These are phyloP conservation scores for Bodo saltans DNA, from an alignment of 78 protist genomes.

Conservation along the genomic window DNA sequence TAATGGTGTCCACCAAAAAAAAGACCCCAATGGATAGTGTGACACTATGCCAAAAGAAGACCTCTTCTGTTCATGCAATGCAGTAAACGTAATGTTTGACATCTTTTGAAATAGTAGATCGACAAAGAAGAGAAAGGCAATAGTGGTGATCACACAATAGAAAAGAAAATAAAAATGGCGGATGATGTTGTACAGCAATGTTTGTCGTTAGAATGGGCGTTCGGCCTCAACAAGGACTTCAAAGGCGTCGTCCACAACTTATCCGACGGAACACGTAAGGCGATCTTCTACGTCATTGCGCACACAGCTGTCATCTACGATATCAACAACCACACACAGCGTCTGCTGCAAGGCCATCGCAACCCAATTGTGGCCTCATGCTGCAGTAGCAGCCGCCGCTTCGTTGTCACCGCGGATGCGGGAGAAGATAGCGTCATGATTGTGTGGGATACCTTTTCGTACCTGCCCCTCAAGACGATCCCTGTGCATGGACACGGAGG, in stretches of 20 bases:
- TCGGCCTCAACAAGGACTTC: slow-evolving; percentile 45
- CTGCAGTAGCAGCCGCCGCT: slow-evolving; percentile 8
- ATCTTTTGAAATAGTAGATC: too few relatives aligned
- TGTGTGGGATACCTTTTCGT: slow-evolving; percentile 52
- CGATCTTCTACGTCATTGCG: slow-evolving; percentile 41
- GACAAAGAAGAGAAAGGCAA: too few relatives aligned
- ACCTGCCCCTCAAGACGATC: slow-evolving; percentile 31
- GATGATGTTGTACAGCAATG: slow-evolving; percentile 14
- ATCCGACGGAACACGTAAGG: slow-evolving; percentile 4
- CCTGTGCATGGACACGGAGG: background rate
- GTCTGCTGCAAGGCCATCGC: slow-evolving; percentile 58
- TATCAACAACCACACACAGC: slow-evolving; percentile 7
- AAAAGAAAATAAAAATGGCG: too few relatives aligned
- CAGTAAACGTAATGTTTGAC: too few relatives aligned
- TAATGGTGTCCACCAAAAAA: too few relatives aligned
- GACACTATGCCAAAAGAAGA: too few relatives aligned
- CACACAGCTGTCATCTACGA: slow-evolving; percentile 59
- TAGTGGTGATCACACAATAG: too few relatives aligned
- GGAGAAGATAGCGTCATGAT: slow-evolving; percentile 56
- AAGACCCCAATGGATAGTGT: too few relatives aligned
- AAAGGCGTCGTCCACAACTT: slow-evolving; percentile 20
- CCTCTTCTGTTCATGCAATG: too few relatives aligned
- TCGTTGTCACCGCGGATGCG: slow-evolving; percentile 48
- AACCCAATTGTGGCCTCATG: slow-evolving; percentile 29
- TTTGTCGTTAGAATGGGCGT: slow-evolving; percentile 32